Conservation (phyloP, 75 land plant genomes). For the Sequoiadendron giganteum region DNA sequence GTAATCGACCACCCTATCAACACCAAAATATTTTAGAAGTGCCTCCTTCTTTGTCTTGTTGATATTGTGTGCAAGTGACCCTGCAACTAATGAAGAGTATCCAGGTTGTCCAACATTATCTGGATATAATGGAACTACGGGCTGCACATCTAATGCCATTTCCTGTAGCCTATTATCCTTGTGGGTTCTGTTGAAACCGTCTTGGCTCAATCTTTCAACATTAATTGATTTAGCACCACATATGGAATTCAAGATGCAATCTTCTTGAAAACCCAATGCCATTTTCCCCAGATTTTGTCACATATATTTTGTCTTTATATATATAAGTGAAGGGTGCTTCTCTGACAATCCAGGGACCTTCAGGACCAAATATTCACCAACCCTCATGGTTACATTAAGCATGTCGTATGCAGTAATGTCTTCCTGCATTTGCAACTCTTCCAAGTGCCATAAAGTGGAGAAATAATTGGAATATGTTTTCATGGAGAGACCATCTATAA, state of each 20-base stretch:
- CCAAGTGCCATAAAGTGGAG: constrained; percentile 47
- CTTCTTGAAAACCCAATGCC: constrained; percentile 5
- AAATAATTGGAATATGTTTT: constrained; percentile 53
- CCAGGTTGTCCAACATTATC: background rate
- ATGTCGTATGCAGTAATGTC: constrained; percentile 67
- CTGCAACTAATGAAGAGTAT: background rate
- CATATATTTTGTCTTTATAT: constrained; percentile 61
- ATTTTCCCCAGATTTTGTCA: constrained; percentile 24
- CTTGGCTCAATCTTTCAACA: background rate
- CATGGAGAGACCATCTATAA: constrained; percentile 34
- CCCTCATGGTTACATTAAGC: constrained; percentile 60
- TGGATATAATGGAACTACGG: background rate
- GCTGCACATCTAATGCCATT: constrained; percentile 5
- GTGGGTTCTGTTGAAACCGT: background rate
- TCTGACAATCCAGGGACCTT: constrained; percentile 80
- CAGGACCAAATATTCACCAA: constrained; percentile 45
- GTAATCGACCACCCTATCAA: too few species aligned
- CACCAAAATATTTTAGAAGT: too few species aligned
- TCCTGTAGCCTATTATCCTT: background rate
- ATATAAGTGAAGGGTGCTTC: constrained; percentile 72
- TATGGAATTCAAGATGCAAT: constrained; percentile 1
- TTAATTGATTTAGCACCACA: background rate
- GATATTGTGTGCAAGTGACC: background rate
- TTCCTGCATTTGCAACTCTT: constrained; percentile 53
- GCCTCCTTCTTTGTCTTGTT: constrained; percentile 2